These are phyloP conservation scores for Stephania japonica DNA, from an alignment of 164 flowering plant species.

Conservation along the genomic window DNA sequence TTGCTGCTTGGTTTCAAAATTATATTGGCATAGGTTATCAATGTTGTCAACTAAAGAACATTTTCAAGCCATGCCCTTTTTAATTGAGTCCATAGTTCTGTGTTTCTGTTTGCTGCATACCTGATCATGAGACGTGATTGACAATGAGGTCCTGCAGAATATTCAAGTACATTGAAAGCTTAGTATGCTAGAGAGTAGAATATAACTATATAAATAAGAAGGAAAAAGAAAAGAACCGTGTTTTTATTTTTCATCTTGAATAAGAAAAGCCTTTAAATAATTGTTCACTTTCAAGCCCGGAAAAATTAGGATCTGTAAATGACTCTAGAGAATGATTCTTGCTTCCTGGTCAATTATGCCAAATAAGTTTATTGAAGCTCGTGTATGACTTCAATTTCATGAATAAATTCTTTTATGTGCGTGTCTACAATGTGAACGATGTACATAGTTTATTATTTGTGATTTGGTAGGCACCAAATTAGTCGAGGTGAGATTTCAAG, in stretches of 20 bases:
- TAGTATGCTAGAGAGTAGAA: background rate
- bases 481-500: background rate
- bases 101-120: slow-evolving; percentile 14
- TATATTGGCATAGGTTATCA: background rate
- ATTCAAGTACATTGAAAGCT: background rate
- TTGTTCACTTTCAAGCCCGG: background rate
- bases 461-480: no score
- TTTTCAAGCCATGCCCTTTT: slow-evolving; percentile 17
- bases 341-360: background rate
- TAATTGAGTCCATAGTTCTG: slow-evolving; percentile 16
- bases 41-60: slow-evolving; percentile 20
- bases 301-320: background rate
- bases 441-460: no score
- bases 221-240: no score
- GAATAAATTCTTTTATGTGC: no score
- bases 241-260: background rate
- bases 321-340: background rate
- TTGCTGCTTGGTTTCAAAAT: background rate
- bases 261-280: background rate
- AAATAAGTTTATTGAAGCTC: background rate
- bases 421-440: no score
- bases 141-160: slow-evolving; percentile 12
- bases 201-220: background rate
- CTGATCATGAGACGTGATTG: slow-evolving; percentile 20
- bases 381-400: background rate